phyloP scores from a whole-genome alignment of 257 asterid genomes.

The Osmanthus fragrans region DNA sequence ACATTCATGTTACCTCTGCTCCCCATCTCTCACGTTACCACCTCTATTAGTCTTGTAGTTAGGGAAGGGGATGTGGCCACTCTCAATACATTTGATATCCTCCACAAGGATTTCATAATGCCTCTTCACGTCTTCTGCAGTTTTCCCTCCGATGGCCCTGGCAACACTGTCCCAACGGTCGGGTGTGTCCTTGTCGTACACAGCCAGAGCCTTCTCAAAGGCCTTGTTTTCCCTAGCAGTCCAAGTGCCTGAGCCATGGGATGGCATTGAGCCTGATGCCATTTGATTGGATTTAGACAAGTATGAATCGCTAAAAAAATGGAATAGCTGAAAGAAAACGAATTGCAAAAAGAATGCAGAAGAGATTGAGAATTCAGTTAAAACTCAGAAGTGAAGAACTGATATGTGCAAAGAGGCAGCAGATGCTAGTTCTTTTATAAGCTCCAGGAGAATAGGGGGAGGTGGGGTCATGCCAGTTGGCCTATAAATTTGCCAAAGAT shows the following conservation, averaged over 20 bases:
- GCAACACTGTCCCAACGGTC: conserved; percentile 22
- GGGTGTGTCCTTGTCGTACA: conserved; percentile 15
- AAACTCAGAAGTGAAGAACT: background rate
- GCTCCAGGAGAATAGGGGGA: conserved; percentile 9
- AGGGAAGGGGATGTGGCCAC: conserved; percentile 24
- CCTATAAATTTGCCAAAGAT: background rate
- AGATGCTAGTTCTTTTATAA: conserved; percentile 36
- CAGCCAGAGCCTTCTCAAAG: conserved; percentile 25
- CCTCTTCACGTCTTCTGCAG: conserved; percentile 23
- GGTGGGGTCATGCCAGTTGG: conserved; percentile 24
- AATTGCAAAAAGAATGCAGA: background rate
- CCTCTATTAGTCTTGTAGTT: conserved; percentile 18
- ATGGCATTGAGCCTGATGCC: conserved; percentile 5
- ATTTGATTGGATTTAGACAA: background rate
- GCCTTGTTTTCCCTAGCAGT: conserved; percentile 10
- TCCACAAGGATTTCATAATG: conserved; percentile 17
- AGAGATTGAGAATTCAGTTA: background rate
- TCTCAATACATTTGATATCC: conserved; percentile 20
- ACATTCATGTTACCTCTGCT: conserved; percentile 11
- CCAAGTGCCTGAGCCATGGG: background rate
- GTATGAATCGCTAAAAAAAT: background rate
- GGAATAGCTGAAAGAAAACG: background rate
- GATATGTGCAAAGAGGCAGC: conserved; percentile 20
- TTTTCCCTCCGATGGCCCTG: conserved; percentile 19
- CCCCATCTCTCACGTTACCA: conserved; percentile 6